Evolutionary conservation across 257 asterid genomes (phyloP).

Genomic region (Nicotiana obtusifolia): DNA sequence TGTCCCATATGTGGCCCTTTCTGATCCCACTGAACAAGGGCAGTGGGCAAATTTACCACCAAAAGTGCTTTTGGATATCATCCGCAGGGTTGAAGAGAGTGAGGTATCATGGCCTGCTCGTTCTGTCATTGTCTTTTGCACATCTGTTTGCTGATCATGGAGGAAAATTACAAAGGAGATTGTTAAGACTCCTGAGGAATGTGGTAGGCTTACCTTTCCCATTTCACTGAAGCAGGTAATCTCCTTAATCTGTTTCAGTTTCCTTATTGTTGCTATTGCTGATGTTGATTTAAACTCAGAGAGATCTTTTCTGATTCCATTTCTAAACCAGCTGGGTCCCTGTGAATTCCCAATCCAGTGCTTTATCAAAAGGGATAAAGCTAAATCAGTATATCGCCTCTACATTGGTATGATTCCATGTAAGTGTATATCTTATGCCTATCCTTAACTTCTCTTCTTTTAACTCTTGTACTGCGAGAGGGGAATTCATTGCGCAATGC

Average conservation of each 20-base stretch:
- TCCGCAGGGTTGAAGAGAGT: not conserved
- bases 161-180: not conserved
- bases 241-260: not conserved
- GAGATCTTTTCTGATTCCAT: not conserved
- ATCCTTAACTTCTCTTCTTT: not conserved
- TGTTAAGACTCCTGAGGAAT: not conserved
- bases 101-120: not conserved
- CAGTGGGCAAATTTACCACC: not conserved
- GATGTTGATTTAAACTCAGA: not conserved
- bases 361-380: conserved; percentile 70
- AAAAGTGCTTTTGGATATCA: not conserved
- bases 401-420: conserved; percentile 71
- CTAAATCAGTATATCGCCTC: conserved; percentile 61
- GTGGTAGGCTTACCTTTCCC: not conserved
- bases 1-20: not conserved
- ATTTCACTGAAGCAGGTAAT: not conserved
- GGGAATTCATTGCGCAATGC: not conserved
- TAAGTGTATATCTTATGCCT: conserved; percentile 3
- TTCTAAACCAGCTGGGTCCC: conserved; percentile 75
- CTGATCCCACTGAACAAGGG: not conserved
- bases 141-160: not conserved
- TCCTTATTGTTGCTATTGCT: not conserved
- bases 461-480: not conserved
- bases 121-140: not conserved
- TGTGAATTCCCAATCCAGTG: conserved; percentile 71